These are phyloP conservation scores for Ilyonectria destructans DNA, from an alignment of 2,329 filamentous ascomycete genomes.

Conservation along the genomic window DNA sequence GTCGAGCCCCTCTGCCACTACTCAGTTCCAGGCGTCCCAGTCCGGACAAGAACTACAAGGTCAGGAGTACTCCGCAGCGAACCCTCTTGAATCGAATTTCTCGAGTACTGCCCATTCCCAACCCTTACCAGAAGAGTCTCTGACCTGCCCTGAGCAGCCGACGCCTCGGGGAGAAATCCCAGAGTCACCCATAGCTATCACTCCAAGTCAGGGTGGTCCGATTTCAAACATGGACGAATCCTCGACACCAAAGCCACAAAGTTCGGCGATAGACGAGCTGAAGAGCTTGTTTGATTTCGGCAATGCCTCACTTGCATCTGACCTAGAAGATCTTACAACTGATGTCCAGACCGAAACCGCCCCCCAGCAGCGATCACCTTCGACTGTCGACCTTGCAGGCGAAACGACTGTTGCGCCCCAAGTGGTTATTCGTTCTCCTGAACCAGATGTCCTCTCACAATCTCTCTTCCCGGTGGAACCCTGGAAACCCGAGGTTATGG, in stretches of 20 bases:
- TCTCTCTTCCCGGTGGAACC: slow-evolving; percentile 42
- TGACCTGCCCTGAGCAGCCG: slow-evolving; percentile 4
- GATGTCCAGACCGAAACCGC: slow-evolving; percentile 27
- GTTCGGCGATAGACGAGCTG: slow-evolving; percentile 45
- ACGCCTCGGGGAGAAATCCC: slow-evolving; percentile 7
- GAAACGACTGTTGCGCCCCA: slow-evolving; percentile 20
- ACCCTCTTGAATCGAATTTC: slow-evolving; percentile 2
- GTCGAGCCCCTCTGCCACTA: neutral
- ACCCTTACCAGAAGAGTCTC: slow-evolving; percentile 8
- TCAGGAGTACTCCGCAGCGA: slow-evolving; percentile 4
- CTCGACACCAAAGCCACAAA: slow-evolving; percentile 31
- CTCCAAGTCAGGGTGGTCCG: slow-evolving; percentile 1
- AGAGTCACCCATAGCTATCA: slow-evolving; percentile 1
- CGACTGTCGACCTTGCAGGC: neutral
- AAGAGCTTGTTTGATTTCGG: slow-evolving; percentile 46
- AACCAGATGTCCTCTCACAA: slow-evolving; percentile 37
- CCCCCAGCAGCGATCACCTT: slow-evolving; percentile 10
- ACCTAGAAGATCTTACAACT: slow-evolving; percentile 26
- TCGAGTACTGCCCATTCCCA: neutral
- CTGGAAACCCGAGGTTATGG: slow-evolving; percentile 47
- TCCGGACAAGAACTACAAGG: slow-evolving; percentile 5
- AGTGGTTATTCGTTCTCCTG: slow-evolving; percentile 37
- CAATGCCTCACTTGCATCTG: slow-evolving; percentile 34
- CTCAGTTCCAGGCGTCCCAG: neutral
- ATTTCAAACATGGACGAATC: slow-evolving; percentile 40